A percentile compares a stretch with the other conserved stretches of the same genome.
Conservation (phyloP, 1,284 basidiomycete genomes). For the Fomitopsis pinicola region DNA sequence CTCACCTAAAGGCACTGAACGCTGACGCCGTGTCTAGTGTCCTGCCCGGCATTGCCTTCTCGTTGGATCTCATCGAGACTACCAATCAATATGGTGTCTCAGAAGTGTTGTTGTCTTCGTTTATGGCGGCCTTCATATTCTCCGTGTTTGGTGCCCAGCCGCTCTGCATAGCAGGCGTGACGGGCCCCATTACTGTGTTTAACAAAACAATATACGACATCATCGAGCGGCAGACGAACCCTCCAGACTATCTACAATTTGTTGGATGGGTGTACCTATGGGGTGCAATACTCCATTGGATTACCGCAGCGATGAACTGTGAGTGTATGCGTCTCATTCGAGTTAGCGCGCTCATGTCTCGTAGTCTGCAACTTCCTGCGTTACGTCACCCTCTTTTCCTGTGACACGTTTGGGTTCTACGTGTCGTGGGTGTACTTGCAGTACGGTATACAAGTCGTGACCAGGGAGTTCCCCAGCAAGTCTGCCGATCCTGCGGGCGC, state of each 20-base stretch:
- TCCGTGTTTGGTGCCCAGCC: slow-evolving; percentile 90
- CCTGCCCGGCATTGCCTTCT: slow-evolving; percentile 90
- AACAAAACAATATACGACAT: slow-evolving; percentile 91
- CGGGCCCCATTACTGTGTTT: slow-evolving; percentile 87
- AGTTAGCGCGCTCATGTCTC: slow-evolving; percentile 1
- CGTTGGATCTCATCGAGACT: slow-evolving; percentile 90
- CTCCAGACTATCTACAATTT: slow-evolving; percentile 81
- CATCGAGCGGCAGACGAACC: slow-evolving; percentile 48
- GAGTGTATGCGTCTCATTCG: slow-evolving; percentile 20
- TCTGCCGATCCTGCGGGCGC: slow-evolving; percentile 9
- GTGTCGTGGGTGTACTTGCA: slow-evolving; percentile 88
- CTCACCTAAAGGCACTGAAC: neutral
- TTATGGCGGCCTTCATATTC: slow-evolving; percentile 91
- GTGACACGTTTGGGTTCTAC: slow-evolving; percentile 93
- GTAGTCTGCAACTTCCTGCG: slow-evolving; percentile 78
- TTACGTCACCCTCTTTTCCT: slow-evolving; percentile 90
- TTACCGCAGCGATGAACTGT: slow-evolving; percentile 84
- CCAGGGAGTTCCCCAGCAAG: slow-evolving; percentile 58
- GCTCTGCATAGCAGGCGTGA: slow-evolving; percentile 91
- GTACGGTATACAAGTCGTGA: slow-evolving; percentile 82
- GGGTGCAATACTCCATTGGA: slow-evolving; percentile 91
- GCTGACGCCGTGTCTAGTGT: slow-evolving; percentile 40
- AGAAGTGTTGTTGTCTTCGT: slow-evolving; percentile 78
- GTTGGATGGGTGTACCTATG: slow-evolving; percentile 92
- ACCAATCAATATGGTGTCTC: slow-evolving; percentile 88